Evolutionary conservation across 345 rosid genomes (phyloP), one percentile per base, ranked within the genome.

Genomic region (Reutealis trisperma): DNA sequence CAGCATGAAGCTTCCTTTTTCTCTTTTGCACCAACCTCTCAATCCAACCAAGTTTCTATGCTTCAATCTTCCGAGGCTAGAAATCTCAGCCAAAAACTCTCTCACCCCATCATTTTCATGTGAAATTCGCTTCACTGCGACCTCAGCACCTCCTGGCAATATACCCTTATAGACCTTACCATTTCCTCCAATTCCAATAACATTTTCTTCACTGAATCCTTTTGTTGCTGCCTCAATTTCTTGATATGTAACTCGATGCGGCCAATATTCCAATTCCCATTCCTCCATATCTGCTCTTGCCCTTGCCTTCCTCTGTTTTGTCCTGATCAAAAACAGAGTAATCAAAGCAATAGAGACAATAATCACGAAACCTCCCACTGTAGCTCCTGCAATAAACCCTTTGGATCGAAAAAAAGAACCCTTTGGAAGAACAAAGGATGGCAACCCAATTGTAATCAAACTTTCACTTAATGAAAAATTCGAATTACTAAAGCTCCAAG

Each of bases 191-290:
- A 87, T 25, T 13, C 98, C 97, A 44, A 91, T 88, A 61, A 90
- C 87, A 61, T 86, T 89, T 80, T 89, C 87, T 57, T 92, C 98
- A 0, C 81, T 71, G n/a, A 94, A 90, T 4, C 89, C 87, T 1
- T 81, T 83, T 24, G 94, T 90, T 3, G 92, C 90, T 0, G 88
- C 81, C 30, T 88, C 90, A 6, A 91, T 89, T 78, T 94, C 89
- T 67, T 85, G 87, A 47, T 86, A 89, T 1, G 85, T 41, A 8
- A 91, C 84, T 77, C 90, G 24, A 30, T 94, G 93, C 0, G 98
- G 96, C 97, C 98, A 92, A 72, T 92, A 94, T 83, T 94, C 97
- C 85, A 88, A 79, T 74, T 94, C 98, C 96, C 97, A 94, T 7
- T 86, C 92, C 77, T 94, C 97, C 89, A 89, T 89, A 69, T 80